Conservation (phyloP, 345 rosid genomes). For the Populus simonii region DNA sequence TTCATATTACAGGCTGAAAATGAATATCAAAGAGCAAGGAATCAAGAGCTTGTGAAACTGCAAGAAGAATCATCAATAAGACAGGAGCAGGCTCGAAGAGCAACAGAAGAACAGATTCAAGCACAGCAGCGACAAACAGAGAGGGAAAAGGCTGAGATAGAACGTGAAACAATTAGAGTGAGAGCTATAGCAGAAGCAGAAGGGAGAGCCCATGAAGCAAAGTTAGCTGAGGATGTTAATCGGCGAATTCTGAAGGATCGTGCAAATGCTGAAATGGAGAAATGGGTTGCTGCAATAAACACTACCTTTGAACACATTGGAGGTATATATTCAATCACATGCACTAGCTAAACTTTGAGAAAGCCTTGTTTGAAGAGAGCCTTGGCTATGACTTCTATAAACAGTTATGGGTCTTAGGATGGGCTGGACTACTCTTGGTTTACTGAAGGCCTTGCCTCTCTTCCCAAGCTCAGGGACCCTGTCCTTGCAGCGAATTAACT, state of each 20-base stretch:
- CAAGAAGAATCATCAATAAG: conserved; percentile 90
- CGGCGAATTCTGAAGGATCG: conserved; percentile 85
- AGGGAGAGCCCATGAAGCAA: conserved; percentile 96
- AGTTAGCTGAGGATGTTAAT: conserved; percentile 91
- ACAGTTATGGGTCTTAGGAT: background rate
- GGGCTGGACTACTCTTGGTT: background rate
- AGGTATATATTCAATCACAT: conserved; percentile 37
- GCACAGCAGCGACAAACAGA: conserved; percentile 86
- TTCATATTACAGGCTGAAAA: conserved; percentile 69
- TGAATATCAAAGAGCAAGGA: conserved; percentile 82
- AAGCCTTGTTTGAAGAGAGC: background rate
- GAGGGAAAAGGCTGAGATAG: conserved; percentile 98
- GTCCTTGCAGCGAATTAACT: background rate
- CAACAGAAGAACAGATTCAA: conserved; percentile 96
- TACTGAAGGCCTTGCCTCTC: background rate
- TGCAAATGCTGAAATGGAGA: conserved; percentile 97
- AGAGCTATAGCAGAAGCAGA: conserved; percentile 98
- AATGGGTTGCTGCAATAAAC: conserved; percentile 95
- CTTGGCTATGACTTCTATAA: background rate
- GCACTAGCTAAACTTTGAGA: background rate
- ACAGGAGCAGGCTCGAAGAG: conserved; percentile 86
- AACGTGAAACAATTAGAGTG: conserved; percentile 91
- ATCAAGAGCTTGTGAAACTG: conserved; percentile 88
- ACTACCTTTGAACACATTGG: conserved; percentile 94
- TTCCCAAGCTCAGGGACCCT: background rate